These are phyloP conservation scores for Thinopyrum obtusiflorum DNA, from an alignment of 202 grass and related monocot genomes.

Conservation along the genomic window DNA sequence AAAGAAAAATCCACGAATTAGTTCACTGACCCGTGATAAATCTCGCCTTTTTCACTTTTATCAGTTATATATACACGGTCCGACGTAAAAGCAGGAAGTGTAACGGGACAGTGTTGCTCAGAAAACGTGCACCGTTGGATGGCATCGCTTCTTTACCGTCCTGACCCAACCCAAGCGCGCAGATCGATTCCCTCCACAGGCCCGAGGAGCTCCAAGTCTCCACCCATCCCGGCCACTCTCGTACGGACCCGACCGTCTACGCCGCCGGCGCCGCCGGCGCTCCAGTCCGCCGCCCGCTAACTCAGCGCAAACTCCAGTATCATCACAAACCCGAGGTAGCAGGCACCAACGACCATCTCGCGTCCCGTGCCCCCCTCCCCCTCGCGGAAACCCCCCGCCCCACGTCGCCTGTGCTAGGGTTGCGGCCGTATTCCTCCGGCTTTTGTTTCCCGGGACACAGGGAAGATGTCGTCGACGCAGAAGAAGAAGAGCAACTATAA, in stretches of 20 bases:
- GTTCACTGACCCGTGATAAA: no score
- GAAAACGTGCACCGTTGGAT: background rate
- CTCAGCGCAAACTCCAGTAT: background rate
- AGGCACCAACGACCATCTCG: background rate
- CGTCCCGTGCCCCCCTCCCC: background rate
- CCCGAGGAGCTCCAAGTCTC: background rate
- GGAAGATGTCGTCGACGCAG: constrained; percentile 60
- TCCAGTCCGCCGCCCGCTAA: background rate
- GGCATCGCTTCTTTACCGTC: background rate
- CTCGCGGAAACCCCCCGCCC: background rate
- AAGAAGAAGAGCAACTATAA: constrained; percentile 86
- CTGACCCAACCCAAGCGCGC: background rate
- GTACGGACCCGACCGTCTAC: background rate
- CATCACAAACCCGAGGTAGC: background rate
- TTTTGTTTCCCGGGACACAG: background rate
- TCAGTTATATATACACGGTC: no score
- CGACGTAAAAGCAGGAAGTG: background rate
- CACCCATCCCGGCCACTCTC: background rate
- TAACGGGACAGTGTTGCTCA: background rate
- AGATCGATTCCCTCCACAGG: background rate
- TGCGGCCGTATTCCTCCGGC: background rate
- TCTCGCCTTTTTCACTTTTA: no score
- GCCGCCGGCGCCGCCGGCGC: background rate
- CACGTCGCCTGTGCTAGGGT: background rate
- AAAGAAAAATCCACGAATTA: no score